Conservation (phyloP, 2,329 filamentous ascomycete genomes). For the Hypoxylon sp. region DNA sequence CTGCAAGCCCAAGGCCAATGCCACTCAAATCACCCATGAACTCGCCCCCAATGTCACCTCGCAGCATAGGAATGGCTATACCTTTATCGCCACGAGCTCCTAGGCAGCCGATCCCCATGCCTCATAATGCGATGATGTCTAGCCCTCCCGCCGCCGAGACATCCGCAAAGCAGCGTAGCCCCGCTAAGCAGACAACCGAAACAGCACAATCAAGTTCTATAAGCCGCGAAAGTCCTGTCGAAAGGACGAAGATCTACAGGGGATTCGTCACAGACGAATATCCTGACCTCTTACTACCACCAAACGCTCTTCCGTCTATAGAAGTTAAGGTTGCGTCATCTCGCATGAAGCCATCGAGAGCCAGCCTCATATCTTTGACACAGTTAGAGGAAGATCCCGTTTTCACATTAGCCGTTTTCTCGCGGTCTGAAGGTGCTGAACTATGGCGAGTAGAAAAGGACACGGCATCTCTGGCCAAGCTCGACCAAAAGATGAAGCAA, state of each 20-base stretch:
- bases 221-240: slow-evolving; percentile 58
- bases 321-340: slow-evolving; percentile 92
- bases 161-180: slow-evolving; percentile 60
- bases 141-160: slow-evolving; percentile 65
- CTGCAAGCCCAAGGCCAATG: slow-evolving; percentile 71
- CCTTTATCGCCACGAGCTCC: slow-evolving; percentile 81
- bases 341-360: slow-evolving; percentile 90
- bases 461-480: slow-evolving; percentile 80
- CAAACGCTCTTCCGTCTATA: slow-evolving; percentile 89
- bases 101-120: slow-evolving; percentile 79
- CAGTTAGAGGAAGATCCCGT: slow-evolving; percentile 92
- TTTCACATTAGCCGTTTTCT: slow-evolving; percentile 89
- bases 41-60: slow-evolving; percentile 79
- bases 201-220: slow-evolving; percentile 51
- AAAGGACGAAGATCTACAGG: slow-evolving; percentile 74
- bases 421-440: slow-evolving; percentile 81
- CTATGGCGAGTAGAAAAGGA: slow-evolving; percentile 97
- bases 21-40: slow-evolving; percentile 67
- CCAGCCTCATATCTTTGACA: slow-evolving; percentile 84
- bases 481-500: slow-evolving; percentile 86
- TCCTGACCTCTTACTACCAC: slow-evolving; percentile 86
- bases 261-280: slow-evolving; percentile 89
- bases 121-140: slow-evolving; percentile 77
- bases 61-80: slow-evolving; percentile 62
- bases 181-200: slow-evolving; percentile 56